Evolutionary conservation across 192 early-diverging fungal genomes (phyloP), one percentile per base, ranked within the genome.

Genomic region (Backusella morwellensis): DNA sequence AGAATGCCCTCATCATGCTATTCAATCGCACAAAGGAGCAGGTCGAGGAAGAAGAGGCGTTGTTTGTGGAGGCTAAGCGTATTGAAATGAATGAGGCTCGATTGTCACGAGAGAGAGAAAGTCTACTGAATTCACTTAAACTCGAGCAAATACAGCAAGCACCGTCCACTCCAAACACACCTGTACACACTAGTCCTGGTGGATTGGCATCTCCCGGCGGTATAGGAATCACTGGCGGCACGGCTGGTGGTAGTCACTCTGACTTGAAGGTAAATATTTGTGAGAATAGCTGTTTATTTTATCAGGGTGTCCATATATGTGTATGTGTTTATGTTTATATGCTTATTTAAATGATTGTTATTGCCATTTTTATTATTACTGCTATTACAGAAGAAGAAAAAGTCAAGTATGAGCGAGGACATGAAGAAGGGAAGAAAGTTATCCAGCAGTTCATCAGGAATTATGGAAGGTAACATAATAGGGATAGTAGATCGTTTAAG

Each of bases 21-120:
- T 92, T 92, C 73, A 83, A 74, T 5, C 88, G 97, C 26, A 93
- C 92, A 26, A 85, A 87, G 29, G 96, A 95, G 50, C 89, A 95
- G 80, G 91, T 94, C 17, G 88, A 93, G 79, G 95, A 98, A 76
- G 97, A 98, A 73, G 95, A 95, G 78, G 82, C 88, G 11, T 82
- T 98, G 11, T 88, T 91, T n/a, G 59, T 90, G 68, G 95, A 97
- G 79, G 90, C 93, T 11, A 87, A 92, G 15, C 88, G 92, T 47
- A 91, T 96, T 17, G 95, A 98, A 75, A 88, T 88, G 36, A 94
- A 94, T 71, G 94, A 96, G 81, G 87, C 88, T 36, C 86, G 90
- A 68, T 86, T 95, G 66, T 84, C 90, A 2, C 88, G 87, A 35
- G 95, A 98, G 77, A 93, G 97, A 34, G 95, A 97, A 73, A 84